Base-by-base conservation (phyloP, 495 filamentous ascomycete genomes). In the Echria macrotheca region DNA sequence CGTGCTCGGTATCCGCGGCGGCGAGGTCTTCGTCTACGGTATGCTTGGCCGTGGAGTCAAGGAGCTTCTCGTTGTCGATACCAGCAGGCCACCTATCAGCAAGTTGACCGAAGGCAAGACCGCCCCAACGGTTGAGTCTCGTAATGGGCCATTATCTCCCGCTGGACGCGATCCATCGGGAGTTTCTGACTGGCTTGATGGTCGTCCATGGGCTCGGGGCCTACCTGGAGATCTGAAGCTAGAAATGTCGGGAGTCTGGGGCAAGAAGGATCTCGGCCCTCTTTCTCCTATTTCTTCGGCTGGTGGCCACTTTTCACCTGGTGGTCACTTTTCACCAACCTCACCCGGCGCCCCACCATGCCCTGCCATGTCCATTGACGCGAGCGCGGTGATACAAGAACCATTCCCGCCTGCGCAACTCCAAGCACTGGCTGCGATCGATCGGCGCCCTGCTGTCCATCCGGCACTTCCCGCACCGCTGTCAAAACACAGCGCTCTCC, bases 1-100 rank as follows among this genome's bases (percentile, higher is more conserved):
- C 26, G 82, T 97, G 12, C 67, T 96, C 51, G 84, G 85, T 18
- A 75, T 96, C 54, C 76, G 80, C 46, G 72, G 67, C 45, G 86
- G 82, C 3, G 76, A 78, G 44, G 77, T 86, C 9, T 78, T 69
- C 56, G 75, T 87, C n/a, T 87, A 83, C 52, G 84, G 81, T 2
- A 64, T 83, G 4, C 63, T 86, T 22, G 83, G 83, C n/a, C 79
- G 82, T 26, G 77, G 74, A 1, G 80, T 79, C 43, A 78, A 82
- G 60, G 77, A 79, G 19, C 64, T 86, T 14, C 69, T 89, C 11
- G 66, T 87, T 1, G 81, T 85, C 12, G 81, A 86, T 60, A 80
- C 80, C 1, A 49, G 59, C 22, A 49, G 44, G 1, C 47, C 42
- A 2, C 60, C 67, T 0, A 50, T 52, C 41, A 59, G 50, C 48